Percentiles rank a stretch among this genome's conserved stretches.
phyloP scores from a whole-genome alignment of 2,329 filamentous ascomycete species.

The Drechslerella dactyloides region DNA sequence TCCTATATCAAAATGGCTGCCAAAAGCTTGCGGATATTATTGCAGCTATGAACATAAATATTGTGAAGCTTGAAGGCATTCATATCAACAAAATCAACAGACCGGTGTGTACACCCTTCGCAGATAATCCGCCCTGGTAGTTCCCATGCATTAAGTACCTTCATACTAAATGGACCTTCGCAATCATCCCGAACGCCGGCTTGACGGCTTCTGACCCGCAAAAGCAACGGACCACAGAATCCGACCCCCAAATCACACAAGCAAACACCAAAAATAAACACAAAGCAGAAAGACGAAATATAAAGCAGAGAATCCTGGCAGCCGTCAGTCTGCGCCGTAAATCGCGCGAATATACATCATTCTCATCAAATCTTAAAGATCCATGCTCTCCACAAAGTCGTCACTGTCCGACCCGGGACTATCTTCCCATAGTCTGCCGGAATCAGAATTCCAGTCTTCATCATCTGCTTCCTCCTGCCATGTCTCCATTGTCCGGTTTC shows the following conservation, averaged over 20 bases:
- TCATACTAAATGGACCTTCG: constrained; percentile 9
- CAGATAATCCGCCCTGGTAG: background rate
- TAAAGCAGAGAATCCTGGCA: background rate
- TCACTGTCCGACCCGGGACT: constrained; percentile 52
- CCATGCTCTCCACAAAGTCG: constrained; percentile 53
- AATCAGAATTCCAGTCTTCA: constrained; percentile 59
- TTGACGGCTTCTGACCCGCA: constrained; percentile 9
- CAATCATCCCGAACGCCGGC: constrained; percentile 19
- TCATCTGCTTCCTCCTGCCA: constrained; percentile 55
- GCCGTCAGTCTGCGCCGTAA: background rate
- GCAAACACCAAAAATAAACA: constrained; percentile 26
- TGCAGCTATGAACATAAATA: too few relatives aligned
- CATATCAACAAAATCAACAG: too few relatives aligned
- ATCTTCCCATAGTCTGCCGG: constrained; percentile 61
- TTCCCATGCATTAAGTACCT: background rate
- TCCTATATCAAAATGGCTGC: too few relatives aligned
- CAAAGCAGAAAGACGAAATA: constrained; percentile 8
- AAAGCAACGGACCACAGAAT: constrained; percentile 18
- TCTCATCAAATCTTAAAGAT: constrained; percentile 39
- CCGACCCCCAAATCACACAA: constrained; percentile 16
- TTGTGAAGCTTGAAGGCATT: too few relatives aligned
- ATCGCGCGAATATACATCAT: background rate
- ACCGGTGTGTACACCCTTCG: too few relatives aligned
- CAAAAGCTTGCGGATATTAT: too few relatives aligned
- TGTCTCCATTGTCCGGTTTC: constrained; percentile 58